A percentile compares a stretch with the other conserved stretches of the same genome.
These are phyloP conservation scores for Rubus parviflorus DNA, from an alignment of 306 rosid species.

Conservation along the genomic window DNA sequence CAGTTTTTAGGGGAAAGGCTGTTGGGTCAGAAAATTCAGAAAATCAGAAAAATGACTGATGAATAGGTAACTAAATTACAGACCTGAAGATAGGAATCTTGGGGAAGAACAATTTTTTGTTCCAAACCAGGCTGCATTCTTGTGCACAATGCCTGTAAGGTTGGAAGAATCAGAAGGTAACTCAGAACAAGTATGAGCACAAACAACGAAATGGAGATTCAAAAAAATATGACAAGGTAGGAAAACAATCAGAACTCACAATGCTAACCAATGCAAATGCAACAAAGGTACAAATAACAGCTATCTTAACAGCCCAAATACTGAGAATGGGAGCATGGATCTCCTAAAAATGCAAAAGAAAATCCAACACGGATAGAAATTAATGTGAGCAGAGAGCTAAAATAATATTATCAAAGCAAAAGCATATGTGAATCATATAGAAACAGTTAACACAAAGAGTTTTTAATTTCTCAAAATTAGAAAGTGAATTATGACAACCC, in stretches of 20 bases:
- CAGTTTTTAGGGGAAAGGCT: too few species aligned
- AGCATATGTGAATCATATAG: neutral
- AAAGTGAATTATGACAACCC: neutral
- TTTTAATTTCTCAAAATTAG: accelerated
- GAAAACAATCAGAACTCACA: constrained; percentile 51
- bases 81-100: constrained; percentile 93
- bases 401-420: neutral
- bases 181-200: constrained; percentile 16
- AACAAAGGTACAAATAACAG: constrained; percentile 65
- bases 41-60: neutral
- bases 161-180: constrained; percentile 23
- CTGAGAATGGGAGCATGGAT: constrained; percentile 95
- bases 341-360: constrained; percentile 61
- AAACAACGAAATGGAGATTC: constrained; percentile 24
- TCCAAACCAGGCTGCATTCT: constrained; percentile 79
- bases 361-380: constrained; percentile 19
- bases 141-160: constrained; percentile 74
- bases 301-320: constrained; percentile 82
- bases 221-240: neutral
- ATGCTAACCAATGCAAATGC: constrained; percentile 89
- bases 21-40: too few species aligned
- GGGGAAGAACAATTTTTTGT: constrained; percentile 89
- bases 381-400: neutral
- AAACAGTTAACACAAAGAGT: neutral
- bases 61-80: constrained; percentile 23